phyloP scores from a whole-genome alignment of 2,329 filamentous ascomycete species.

The Penicillium glabrum region DNA sequence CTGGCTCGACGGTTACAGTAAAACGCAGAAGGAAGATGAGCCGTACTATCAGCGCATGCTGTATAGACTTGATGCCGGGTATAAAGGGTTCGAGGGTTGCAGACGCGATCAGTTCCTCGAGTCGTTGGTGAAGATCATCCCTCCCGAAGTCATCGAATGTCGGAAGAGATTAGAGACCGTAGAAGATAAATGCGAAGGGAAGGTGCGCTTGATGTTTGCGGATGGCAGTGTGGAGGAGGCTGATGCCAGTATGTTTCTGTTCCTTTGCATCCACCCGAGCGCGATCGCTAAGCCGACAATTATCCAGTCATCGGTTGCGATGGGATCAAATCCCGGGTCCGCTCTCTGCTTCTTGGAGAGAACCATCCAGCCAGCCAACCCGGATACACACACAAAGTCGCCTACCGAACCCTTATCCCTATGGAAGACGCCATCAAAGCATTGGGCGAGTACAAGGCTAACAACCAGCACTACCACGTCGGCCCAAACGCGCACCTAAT shows the following conservation, averaged over 20 bases:
- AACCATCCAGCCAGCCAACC: background rate
- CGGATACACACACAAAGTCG: background rate
- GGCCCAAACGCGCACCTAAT: background rate
- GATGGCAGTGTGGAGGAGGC: background rate
- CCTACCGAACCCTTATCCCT: background rate
- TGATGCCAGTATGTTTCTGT: background rate
- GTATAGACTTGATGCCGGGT: background rate
- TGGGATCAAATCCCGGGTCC: background rate
- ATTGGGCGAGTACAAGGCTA: background rate
- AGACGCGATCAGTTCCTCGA: background rate
- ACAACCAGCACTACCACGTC: background rate
- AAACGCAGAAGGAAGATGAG: background rate
- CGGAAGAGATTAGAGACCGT: background rate
- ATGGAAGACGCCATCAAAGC: background rate
- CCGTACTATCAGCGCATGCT: background rate
- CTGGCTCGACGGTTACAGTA: background rate
- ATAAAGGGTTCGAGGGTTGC: background rate
- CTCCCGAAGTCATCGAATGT: background rate
- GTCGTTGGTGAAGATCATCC: background rate
- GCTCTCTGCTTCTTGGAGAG: background rate
- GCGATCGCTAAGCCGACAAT: background rate
- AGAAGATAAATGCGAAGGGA: background rate
- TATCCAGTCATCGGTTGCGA: slow-evolving; percentile 23
- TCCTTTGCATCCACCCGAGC: accelerated
- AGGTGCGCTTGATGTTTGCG: background rate